Percentiles rank a stretch among this genome's conserved stretches.
Conservation (phyloP, 2,329 filamentous ascomycete species). For the Bretziella fagacearum region DNA sequence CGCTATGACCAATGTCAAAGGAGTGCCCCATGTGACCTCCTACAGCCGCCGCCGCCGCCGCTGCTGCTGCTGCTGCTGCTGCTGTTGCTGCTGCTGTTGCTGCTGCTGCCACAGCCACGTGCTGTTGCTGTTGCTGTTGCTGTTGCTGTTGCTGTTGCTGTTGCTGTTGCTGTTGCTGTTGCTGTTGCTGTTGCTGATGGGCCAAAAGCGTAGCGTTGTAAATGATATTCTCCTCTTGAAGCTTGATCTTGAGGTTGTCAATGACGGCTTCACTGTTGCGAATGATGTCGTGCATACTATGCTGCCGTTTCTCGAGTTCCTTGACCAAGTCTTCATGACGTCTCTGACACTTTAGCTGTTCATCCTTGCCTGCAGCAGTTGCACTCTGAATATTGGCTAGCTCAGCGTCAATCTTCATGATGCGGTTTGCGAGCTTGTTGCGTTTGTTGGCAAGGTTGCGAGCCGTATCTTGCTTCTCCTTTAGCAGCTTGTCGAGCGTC, state of each 20-base stretch:
- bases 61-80: neutral
- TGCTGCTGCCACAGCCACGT: neutral
- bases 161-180: neutral
- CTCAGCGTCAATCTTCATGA: constrained; percentile 56
- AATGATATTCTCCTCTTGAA: neutral
- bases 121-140: too few relatives aligned
- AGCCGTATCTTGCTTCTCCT: constrained; percentile 47
- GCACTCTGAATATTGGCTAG: constrained; percentile 53
- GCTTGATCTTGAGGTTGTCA: neutral
- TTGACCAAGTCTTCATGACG: neutral
- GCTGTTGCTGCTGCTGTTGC: constrained; percentile 1
- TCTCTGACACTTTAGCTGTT: neutral
- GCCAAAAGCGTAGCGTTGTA: neutral
- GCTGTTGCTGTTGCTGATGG: neutral
- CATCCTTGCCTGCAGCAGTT: constrained; percentile 20
- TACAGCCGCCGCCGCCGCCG: neutral
- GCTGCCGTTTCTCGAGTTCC: neutral
- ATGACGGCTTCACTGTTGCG: neutral
- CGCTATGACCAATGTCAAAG: neutral
- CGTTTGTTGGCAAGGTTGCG: constrained; percentile 46
- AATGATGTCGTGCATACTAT: neutral
- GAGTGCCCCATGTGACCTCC: neutral
- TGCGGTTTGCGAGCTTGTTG: constrained; percentile 55
- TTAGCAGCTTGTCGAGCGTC: constrained; percentile 44
- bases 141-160: too few relatives aligned